Evolutionary conservation across 179 eudicot species (phyloP).

Genomic region (Vitellaria paradoxa): DNA sequence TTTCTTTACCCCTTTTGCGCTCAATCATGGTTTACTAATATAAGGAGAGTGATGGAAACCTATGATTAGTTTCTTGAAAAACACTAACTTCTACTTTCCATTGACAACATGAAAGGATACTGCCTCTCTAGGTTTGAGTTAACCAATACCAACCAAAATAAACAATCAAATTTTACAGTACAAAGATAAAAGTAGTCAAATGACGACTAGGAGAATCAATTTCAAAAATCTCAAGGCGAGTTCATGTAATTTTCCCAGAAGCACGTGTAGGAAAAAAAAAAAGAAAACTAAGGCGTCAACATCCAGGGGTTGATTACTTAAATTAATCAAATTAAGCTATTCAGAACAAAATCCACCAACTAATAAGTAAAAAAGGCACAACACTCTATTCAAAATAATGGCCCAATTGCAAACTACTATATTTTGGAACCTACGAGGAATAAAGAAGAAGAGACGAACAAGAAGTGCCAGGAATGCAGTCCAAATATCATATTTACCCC

Average conservation of each 20-base stretch:
- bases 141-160: constrained; percentile 2
- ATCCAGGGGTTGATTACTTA: background rate
- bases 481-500: constrained; percentile 97
- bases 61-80: background rate
- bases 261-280: background rate
- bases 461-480: constrained; percentile 76
- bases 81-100: background rate
- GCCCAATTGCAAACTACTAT: background rate
- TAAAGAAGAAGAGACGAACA: constrained; percentile 76
- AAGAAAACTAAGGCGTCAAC: background rate
- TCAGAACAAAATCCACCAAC: background rate
- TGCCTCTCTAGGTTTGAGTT: background rate
- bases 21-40: background rate
- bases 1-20: background rate
- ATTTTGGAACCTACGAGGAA: constrained; percentile 55
- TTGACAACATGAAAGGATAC: background rate
- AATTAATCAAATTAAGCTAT: background rate
- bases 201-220: background rate
- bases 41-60: background rate
- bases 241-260: background rate
- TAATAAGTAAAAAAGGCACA: background rate
- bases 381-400: background rate
- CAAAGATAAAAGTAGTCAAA: background rate
- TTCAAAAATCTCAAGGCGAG: background rate
- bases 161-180: background rate